Percentiles rank a stretch among this genome's conserved stretches.
Evolutionary conservation across 495 filamentous ascomycete species (phyloP).

Genomic region (Xylaria longipes): DNA sequence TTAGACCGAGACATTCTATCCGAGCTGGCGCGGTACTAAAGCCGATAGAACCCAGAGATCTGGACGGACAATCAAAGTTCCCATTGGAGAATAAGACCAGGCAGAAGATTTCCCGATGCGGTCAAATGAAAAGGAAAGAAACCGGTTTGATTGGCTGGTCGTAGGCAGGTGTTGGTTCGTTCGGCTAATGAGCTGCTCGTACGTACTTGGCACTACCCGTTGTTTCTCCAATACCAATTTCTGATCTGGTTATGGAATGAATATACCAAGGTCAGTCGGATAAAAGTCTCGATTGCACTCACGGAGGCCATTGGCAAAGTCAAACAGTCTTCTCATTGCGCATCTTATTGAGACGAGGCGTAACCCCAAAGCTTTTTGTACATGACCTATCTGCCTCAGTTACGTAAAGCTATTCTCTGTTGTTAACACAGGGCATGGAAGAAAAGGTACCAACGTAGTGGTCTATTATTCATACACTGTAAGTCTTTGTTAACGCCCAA

Average conservation of each 20-base stretch:
- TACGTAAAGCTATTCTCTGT: slow-evolving; percentile 1
- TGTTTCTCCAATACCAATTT: neutral
- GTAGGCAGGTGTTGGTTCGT: neutral
- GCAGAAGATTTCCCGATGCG: slow-evolving; percentile 12
- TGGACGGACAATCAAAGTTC: neutral
- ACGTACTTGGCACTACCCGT: neutral
- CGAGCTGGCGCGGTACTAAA: neutral
- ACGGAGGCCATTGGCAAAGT: neutral
- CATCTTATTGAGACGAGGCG: neutral
- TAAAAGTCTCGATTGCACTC: neutral
- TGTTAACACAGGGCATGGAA: slow-evolving; percentile 2
- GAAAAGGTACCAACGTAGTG: slow-evolving; percentile 21
- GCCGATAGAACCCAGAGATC: neutral
- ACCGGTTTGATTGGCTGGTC: neutral
- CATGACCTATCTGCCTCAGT: neutral
- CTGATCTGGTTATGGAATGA: neutral
- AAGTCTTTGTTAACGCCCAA: slow-evolving; percentile 15
- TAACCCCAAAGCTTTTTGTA: neutral
- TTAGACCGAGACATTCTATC: slow-evolving; percentile 9
- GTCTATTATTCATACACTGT: slow-evolving; percentile 26
- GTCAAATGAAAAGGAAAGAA: slow-evolving; percentile 1
- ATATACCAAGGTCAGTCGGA: neutral
- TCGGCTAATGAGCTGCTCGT: neutral
- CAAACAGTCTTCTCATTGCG: neutral
- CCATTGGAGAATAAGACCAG: neutral